A percentile compares a stretch with the other conserved stretches of the same genome.
phyloP scores from a whole-genome alignment of 495 filamentous ascomycete genomes.

The Pseudomonodictys pantanalensis region DNA sequence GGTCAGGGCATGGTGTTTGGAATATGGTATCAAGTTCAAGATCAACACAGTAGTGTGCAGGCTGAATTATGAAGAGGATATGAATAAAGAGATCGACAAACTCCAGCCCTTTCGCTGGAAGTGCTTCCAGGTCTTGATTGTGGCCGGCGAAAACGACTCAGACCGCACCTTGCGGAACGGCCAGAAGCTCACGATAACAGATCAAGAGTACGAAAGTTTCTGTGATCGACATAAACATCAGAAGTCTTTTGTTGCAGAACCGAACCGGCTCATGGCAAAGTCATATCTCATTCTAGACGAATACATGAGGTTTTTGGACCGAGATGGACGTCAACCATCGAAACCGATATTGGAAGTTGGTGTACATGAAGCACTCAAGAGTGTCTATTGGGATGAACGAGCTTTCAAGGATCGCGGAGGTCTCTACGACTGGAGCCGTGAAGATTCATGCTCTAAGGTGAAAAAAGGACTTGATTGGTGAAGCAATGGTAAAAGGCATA shows the following conservation, averaged over 20 bases:
- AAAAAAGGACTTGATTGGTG: slow-evolving; percentile 1
- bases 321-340: slow-evolving; percentile 1
- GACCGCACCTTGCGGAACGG: neutral
- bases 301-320: slow-evolving; percentile 3
- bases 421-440: slow-evolving; percentile 4
- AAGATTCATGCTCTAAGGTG: neutral
- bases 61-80: slow-evolving; percentile 4
- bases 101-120: slow-evolving; percentile 8
- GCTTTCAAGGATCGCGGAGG: slow-evolving; percentile 4
- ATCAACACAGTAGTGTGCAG: slow-evolving; percentile 10
- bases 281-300: slow-evolving; percentile 8
- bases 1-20: neutral
- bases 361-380: neutral
- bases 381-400: neutral
- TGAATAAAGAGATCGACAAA: neutral
- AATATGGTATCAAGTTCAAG: slow-evolving; percentile 21
- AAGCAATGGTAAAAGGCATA: neutral
- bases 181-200: neutral
- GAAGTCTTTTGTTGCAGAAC: slow-evolving; percentile 1
- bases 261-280: neutral
- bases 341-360: neutral
- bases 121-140: slow-evolving; percentile 8
- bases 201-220: neutral
- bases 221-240: neutral
- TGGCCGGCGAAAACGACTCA: slow-evolving; percentile 11